Conservation (phyloP, 1,139 yeast species). For the Pichia cactophila region DNA sequence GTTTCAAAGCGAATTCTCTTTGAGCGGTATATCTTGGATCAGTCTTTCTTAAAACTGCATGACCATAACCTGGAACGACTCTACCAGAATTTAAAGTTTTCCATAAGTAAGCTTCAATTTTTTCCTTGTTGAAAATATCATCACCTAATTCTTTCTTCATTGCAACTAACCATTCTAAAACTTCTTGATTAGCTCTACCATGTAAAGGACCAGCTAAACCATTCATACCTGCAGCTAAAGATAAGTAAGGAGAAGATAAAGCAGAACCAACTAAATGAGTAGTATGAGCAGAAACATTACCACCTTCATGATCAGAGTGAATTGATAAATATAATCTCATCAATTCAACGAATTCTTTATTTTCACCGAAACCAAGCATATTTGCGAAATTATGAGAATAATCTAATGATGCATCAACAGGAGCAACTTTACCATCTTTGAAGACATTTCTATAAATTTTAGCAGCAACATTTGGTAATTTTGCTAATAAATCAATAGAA, state of each 20-base stretch:
- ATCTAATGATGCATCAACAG: slow-evolving; percentile 69
- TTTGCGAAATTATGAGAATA: slow-evolving; percentile 87
- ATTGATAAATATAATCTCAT: slow-evolving; percentile 90
- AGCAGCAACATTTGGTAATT: slow-evolving; percentile 88
- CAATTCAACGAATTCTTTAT: slow-evolving; percentile 77
- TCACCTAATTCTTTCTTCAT: slow-evolving; percentile 71
- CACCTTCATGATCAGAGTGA: slow-evolving; percentile 98
- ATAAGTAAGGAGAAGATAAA: slow-evolving; percentile 84
- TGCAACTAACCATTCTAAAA: slow-evolving; percentile 83
- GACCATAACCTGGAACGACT: slow-evolving; percentile 98
- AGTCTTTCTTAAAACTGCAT: slow-evolving; percentile 92
- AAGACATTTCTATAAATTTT: slow-evolving; percentile 88
- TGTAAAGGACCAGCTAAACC: slow-evolving; percentile 98
- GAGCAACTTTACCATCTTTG: slow-evolving; percentile 75
- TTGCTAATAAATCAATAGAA: slow-evolving; percentile 79
- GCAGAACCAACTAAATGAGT: slow-evolving; percentile 97
- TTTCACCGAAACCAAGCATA: slow-evolving; percentile 74
- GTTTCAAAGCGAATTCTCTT: slow-evolving; percentile 93
- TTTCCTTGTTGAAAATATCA: slow-evolving; percentile 55
- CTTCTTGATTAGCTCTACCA: slow-evolving; percentile 98
- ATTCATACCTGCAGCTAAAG: slow-evolving; percentile 90
- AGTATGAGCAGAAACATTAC: slow-evolving; percentile 96
- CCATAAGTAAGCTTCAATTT: slow-evolving; percentile 87
- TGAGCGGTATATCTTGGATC: slow-evolving; percentile 98
- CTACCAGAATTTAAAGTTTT: slow-evolving; percentile 84